These are phyloP conservation scores for Teratosphaeria destructans DNA, from an alignment of 2,329 filamentous ascomycete genomes.

Conservation along the genomic window DNA sequence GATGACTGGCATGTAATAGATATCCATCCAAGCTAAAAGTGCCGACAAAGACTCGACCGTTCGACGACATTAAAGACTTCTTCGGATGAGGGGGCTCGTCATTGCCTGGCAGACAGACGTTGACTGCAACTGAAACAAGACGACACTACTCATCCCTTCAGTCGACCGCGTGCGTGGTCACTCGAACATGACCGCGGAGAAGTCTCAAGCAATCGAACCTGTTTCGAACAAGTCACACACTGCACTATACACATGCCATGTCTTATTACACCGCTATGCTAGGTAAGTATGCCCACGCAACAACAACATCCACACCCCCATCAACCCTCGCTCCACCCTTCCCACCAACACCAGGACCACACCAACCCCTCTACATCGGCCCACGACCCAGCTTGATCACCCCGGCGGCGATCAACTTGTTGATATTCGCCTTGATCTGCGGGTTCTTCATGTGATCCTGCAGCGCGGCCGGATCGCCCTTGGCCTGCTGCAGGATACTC, in stretches of 20 bases:
- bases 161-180: too few species aligned
- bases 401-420: slow-evolving; percentile 87
- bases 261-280: not conserved
- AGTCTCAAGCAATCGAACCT: too few species aligned
- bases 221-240: not conserved
- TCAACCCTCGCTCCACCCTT: not conserved
- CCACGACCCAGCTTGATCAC: not conserved
- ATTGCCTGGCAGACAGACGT: too few species aligned
- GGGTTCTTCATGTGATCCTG: slow-evolving; percentile 97
- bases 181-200: too few species aligned
- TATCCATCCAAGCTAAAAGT: too few species aligned
- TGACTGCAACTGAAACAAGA: too few species aligned
- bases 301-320: not conserved
- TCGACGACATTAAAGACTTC: too few species aligned
- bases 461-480: slow-evolving; percentile 77
- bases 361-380: not conserved
- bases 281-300: not conserved
- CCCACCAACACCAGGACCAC: not conserved
- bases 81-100: too few species aligned
- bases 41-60: too few species aligned
- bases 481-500: slow-evolving; percentile 89
- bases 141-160: too few species aligned
- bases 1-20: too few species aligned
- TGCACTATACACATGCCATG: not conserved
- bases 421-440: slow-evolving; percentile 73